A percentile compares a stretch with the other conserved stretches of the same genome.
Conservation (phyloP, 2,329 filamentous ascomycete species). For the Coleophoma crateriformis region DNA sequence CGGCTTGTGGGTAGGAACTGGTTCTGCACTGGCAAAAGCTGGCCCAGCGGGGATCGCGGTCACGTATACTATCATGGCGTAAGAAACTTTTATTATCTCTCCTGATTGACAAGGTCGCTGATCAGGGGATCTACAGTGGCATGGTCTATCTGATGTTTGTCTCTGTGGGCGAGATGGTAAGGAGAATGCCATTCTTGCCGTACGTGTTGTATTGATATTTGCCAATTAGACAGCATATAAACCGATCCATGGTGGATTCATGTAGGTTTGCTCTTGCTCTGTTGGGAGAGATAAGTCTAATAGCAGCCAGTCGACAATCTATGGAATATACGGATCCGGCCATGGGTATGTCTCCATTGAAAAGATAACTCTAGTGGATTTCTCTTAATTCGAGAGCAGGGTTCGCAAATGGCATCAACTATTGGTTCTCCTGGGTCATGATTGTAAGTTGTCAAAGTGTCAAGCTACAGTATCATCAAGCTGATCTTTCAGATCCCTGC, state of each 20-base stretch:
- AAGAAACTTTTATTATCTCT: neutral
- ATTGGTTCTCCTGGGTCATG: conserved; percentile 39
- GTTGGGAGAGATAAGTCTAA: neutral
- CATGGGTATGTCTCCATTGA: conserved; percentile 10
- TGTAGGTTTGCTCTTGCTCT: conserved; percentile 12
- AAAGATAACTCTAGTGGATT: neutral
- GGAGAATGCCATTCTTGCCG: too few relatives aligned
- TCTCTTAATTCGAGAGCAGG: conserved; percentile 16
- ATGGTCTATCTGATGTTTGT: neutral
- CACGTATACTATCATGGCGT: neutral
- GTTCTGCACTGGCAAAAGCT: conserved; percentile 24
- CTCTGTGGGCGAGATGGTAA: neutral
- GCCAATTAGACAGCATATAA: conserved; percentile 23
- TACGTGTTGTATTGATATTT: too few relatives aligned
- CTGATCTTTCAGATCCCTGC: conserved; percentile 31
- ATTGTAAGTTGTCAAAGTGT: conserved; percentile 15
- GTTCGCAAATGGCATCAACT: conserved; percentile 46
- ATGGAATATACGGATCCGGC: conserved; percentile 54
- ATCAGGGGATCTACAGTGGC: neutral
- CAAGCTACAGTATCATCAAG: neutral
- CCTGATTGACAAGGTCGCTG: neutral
- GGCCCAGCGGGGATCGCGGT: neutral
- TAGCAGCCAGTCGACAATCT: conserved; percentile 35
- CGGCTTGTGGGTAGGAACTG: conserved; percentile 29
- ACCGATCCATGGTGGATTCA: conserved; percentile 55